Conservation (phyloP, 441 rosid species). For the Populus hybrid region DNA sequence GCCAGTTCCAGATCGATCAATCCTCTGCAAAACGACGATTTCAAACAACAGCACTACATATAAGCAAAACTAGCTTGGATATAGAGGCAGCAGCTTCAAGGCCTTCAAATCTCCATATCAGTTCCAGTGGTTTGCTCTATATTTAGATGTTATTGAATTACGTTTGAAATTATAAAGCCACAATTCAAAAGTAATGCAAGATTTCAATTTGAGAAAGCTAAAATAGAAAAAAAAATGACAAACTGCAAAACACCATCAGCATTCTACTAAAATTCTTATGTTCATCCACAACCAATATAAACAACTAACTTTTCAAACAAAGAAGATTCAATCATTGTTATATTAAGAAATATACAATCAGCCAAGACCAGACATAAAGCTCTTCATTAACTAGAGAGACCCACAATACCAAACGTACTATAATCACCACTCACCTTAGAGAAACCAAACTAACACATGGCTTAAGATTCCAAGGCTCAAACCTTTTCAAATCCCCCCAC, state of each 20-base stretch:
- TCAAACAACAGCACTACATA: constrained; percentile 1
- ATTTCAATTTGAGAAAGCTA: not conserved
- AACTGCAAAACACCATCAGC: not conserved
- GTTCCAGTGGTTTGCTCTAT: not conserved
- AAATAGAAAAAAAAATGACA: not conserved
- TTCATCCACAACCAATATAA: not conserved
- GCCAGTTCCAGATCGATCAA: constrained; percentile 78
- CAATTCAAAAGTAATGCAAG: not conserved
- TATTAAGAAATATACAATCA: constrained; percentile 1
- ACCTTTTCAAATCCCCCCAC: not conserved
- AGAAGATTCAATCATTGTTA: not conserved
- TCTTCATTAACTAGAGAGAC: not conserved
- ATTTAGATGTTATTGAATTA: not conserved
- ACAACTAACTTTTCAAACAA: too few species aligned
- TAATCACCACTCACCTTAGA: not conserved
- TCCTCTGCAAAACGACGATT: constrained; percentile 48
- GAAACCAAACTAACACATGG: not conserved
- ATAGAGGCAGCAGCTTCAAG: not conserved
- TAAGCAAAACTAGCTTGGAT: not conserved
- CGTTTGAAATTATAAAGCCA: not conserved
- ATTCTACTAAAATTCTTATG: not conserved
- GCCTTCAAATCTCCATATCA: not conserved
- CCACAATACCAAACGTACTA: constrained; percentile 3
- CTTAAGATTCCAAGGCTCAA: not conserved
- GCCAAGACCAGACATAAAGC: not conserved